Percentiles rank a stretch among this genome's conserved stretches.
These are phyloP conservation scores for Groenewaldozyma sp. DNA, from an alignment of 1,139 yeast genomes.

Conservation along the genomic window DNA sequence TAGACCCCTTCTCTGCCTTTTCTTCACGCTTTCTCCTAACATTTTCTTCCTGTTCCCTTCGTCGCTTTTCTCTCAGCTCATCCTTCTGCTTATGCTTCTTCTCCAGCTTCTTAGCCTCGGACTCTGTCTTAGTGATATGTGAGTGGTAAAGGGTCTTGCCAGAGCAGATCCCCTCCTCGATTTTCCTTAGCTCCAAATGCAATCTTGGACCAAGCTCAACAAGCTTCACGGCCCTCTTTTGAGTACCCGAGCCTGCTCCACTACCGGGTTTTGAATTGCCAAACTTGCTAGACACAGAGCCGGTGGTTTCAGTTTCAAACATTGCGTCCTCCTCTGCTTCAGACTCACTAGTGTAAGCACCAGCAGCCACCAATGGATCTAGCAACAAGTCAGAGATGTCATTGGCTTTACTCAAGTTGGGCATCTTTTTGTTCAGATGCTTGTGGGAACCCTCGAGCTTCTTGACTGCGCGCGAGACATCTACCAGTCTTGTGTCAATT, in stretches of 20 bases:
- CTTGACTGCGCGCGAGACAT: constrained; percentile 71
- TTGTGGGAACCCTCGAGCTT: constrained; percentile 51
- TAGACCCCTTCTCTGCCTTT: constrained; percentile 57
- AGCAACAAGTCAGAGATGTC: constrained; percentile 80
- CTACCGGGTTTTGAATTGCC: constrained; percentile 7
- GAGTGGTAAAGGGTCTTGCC: constrained; percentile 88
- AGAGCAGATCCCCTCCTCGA: constrained; percentile 81
- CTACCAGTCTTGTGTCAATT: constrained; percentile 80
- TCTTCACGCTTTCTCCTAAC: constrained; percentile 67
- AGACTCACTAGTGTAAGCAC: constrained; percentile 78
- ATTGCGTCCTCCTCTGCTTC: constrained; percentile 84
- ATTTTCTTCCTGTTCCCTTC: constrained; percentile 70
- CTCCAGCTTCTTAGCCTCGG: constrained; percentile 55
- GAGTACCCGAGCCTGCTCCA: constrained; percentile 26
- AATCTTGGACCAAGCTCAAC: constrained; percentile 93
- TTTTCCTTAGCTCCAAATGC: constrained; percentile 64
- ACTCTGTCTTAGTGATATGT: constrained; percentile 48
- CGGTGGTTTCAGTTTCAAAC: constrained; percentile 56
- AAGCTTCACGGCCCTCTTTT: constrained; percentile 82
- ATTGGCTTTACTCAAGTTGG: constrained; percentile 55
- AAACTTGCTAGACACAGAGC: constrained; percentile 20
- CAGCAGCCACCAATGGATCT: constrained; percentile 73
- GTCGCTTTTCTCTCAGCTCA: constrained; percentile 60
- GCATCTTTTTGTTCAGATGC: constrained; percentile 50
- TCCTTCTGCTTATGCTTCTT: constrained; percentile 55